Conservation (phyloP, 441 rosid species). For the Isatis lusitanica region DNA sequence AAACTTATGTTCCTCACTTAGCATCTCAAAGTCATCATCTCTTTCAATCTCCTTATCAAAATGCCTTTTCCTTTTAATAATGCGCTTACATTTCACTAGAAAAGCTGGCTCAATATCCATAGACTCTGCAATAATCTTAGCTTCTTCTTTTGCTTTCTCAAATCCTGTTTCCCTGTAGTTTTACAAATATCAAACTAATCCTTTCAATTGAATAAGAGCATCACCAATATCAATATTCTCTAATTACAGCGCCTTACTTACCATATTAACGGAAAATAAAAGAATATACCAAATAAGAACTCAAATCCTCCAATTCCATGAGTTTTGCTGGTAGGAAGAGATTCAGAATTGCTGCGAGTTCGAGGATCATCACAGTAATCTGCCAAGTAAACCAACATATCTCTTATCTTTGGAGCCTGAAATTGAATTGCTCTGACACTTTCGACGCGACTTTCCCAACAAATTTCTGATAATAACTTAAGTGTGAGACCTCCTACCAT, state of each 20-base stretch:
- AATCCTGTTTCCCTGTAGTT: neutral
- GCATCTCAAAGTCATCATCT: neutral
- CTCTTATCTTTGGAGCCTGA: neutral
- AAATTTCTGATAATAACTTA: neutral
- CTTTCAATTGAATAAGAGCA: neutral
- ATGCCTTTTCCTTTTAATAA: neutral
- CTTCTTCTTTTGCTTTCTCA: neutral
- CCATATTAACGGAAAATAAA: neutral
- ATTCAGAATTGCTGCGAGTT: neutral
- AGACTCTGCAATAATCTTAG: neutral
- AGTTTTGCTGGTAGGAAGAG: neutral
- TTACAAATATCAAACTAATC: neutral
- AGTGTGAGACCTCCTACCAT: neutral
- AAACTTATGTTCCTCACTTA: neutral
- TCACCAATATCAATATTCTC: neutral
- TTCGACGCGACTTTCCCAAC: neutral
- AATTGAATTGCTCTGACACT: neutral
- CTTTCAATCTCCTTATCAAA: neutral
- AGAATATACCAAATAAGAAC: neutral
- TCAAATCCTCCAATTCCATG: neutral
- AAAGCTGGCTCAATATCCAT: neutral
- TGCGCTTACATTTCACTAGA: neutral
- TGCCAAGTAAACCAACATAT: neutral
- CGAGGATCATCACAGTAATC: neutral
- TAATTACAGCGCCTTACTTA: neutral